Evolutionary conservation across 768 basidiomycete genomes (phyloP).

Genomic region (Lactarius sanguifluus): DNA sequence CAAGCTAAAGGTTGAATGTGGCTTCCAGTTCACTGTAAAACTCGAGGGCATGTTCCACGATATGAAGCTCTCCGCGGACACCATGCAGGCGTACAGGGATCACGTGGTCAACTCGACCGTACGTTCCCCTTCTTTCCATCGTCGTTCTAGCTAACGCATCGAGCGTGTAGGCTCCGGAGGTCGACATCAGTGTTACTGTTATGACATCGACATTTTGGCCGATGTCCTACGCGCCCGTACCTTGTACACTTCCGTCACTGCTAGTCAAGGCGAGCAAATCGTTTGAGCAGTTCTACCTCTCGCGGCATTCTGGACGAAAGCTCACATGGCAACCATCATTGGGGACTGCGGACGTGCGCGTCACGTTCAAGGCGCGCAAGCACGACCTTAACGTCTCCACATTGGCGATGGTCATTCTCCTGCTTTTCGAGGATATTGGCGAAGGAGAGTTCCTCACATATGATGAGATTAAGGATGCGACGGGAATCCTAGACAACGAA

Average conservation of each 20-base stretch:
- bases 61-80: slow-evolving; percentile 85
- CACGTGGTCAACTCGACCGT: slow-evolving; percentile 62
- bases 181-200: slow-evolving; percentile 85
- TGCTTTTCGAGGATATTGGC: slow-evolving; percentile 75
- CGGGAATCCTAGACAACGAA: slow-evolving; percentile 71
- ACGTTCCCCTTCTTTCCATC: slow-evolving; percentile 34
- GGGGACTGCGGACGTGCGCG: slow-evolving; percentile 87
- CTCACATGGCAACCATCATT: slow-evolving; percentile 90
- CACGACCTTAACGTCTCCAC: slow-evolving; percentile 96
- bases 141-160: slow-evolving; percentile 8
- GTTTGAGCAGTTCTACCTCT: slow-evolving; percentile 89
- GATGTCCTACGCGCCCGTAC: slow-evolving; percentile 59
- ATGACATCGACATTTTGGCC: slow-evolving; percentile 99
- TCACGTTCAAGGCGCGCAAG: slow-evolving; percentile 70
- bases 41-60: slow-evolving; percentile 99
- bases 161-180: slow-evolving; percentile 56
- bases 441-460: slow-evolving; percentile 76
- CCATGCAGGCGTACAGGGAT: slow-evolving; percentile 69
- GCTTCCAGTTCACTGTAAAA: slow-evolving; percentile 95
- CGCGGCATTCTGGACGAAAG: slow-evolving; percentile 84
- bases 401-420: slow-evolving; percentile 79
- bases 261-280: slow-evolving; percentile 66
- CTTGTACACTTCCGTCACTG: slow-evolving; percentile 66
- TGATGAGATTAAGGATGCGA: slow-evolving; percentile 75
- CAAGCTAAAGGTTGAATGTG: slow-evolving; percentile 95